Evolutionary conservation across 2,329 filamentous ascomycete species (phyloP), one percentile per base, ranked within the genome.

Genomic region (Aspergillus sp.): DNA sequence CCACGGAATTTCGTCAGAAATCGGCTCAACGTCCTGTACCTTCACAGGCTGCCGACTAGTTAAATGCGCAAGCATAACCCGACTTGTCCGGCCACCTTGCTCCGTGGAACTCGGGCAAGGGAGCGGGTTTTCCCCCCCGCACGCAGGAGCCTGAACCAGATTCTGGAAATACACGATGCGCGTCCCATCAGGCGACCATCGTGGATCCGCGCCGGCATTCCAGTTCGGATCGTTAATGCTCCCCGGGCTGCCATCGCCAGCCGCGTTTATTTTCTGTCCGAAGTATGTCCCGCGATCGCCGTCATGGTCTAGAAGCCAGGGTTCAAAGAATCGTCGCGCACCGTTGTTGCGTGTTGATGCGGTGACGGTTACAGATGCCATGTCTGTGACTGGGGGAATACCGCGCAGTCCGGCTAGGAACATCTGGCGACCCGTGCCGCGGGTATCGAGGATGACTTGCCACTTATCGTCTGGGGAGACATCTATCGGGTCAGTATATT

Each of bases 331-430:
- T 0, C 73, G 60, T 4, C 74, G 62, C 1, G 46, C 43, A 0
- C 73, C 71, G 44, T 77, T 76, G 49, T 77, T 77, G 5, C 74
- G 68, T 2, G 64, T 70, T 1, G 71, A 74, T 0, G 71, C 62
- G 4, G 60, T 60, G 1, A 61, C 62, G 1, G 63, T 61, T 0
- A 56, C 58, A 3, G 60, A 51, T 23, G 72, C 51, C 4, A 71
- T 38, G 43, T 75, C 72, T 6, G 61, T 64, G 0, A 76, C n/a
- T 0, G 72, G 72, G 1, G 73, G 73, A 0, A 76, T 59, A 4
- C 59, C 51, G 20, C 72, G 68, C 65, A 76, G 58, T 13, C 49
- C 67, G 2, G 62, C 53, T 53, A 70, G 56, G 49, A 63, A 76
- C 66, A 73, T 72, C 50, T 71, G 66, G 2, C 73, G 66, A n/a